Base-by-base conservation (phyloP, 163 green algal genomes). In the Prototheca wickerhamii region DNA sequence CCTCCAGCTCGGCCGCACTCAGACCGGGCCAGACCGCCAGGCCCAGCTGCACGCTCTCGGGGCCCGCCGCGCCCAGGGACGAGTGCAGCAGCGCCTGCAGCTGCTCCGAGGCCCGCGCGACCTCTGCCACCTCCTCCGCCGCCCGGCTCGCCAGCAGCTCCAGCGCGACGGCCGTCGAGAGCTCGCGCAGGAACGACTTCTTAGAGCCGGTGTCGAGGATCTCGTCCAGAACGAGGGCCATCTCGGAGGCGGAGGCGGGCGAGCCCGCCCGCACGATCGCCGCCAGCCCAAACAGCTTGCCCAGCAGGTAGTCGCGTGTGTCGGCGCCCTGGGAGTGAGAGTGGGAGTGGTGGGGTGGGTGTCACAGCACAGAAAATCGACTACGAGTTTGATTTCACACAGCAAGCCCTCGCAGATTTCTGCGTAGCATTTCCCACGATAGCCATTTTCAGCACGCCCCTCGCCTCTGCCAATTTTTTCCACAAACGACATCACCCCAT, bases 101-200 rank as follows among this genome's bases (percentile, higher is more conserved):
- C n/a, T n/a, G n/a, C n/a, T n/a, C n/a, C n/a, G n/a, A n/a, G n/a
- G n/a, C n/a, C n/a, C n/a, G n/a, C n/a, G n/a, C n/a, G n/a, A n/a
- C n/a, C n/a, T n/a, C n/a, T n/a, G n/a, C 42, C 42, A 18, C 17
- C 50, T 54, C 58, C n/a, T 23, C 50, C 17, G 31, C 33, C 31
- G 60, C 34, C 21, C 50, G 50, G 42, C 42, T 15, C 42, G 42
- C 42, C 42, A 51, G 53, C 28, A 37, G 23, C 53, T 60, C 12
- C 29, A 21, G 29, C 53, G 42, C 42, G 15, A 51, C 42, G 42
- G 42, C 42, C 42, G 56, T 67, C 10, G 80, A 62, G 7, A 65
- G 72, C 68, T 93, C 86, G 6, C 76, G 65, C 49, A 92, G 66
- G 57, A 90, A 92, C 0, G 62, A 66, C 65, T 89, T 89, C 30